Percentiles rank a stretch among this genome's conserved stretches.
Conservation (phyloP, 805 yeast species). For the Wickerhamomyces mucosus region DNA sequence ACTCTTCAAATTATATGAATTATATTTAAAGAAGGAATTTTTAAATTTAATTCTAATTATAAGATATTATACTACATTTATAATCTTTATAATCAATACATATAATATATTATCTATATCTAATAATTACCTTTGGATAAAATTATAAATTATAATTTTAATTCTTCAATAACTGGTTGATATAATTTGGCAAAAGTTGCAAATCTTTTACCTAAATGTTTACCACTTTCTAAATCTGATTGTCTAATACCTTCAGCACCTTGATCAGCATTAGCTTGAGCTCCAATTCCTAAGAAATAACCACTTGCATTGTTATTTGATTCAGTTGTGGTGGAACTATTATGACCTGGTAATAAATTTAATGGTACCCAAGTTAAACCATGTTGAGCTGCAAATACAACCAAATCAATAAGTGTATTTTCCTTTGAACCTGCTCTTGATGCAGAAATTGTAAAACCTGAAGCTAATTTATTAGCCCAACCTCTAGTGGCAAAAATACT, state of each 20-base stretch:
- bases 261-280: neutral
- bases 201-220: neutral
- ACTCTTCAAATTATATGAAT: no score
- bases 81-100: no score
- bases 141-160: no score
- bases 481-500: slow-evolving; percentile 1
- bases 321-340: neutral
- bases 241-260: neutral
- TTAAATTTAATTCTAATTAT: no score
- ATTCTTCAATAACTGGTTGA: neutral
- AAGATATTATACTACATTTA: no score
- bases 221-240: neutral
- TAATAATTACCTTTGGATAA: no score
- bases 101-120: no score
- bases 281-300: neutral
- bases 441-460: slow-evolving; percentile 7
- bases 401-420: slow-evolving; percentile 2
- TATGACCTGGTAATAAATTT: slow-evolving; percentile 1
- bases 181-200: neutral
- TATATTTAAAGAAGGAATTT: no score
- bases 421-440: slow-evolving; percentile 7
- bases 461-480: slow-evolving; percentile 6
- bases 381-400: slow-evolving; percentile 6
- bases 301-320: neutral
- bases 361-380: slow-evolving; percentile 10